Base-by-base conservation (phyloP, 2,329 filamentous ascomycete genomes). In the Aureobasidium sp. region DNA sequence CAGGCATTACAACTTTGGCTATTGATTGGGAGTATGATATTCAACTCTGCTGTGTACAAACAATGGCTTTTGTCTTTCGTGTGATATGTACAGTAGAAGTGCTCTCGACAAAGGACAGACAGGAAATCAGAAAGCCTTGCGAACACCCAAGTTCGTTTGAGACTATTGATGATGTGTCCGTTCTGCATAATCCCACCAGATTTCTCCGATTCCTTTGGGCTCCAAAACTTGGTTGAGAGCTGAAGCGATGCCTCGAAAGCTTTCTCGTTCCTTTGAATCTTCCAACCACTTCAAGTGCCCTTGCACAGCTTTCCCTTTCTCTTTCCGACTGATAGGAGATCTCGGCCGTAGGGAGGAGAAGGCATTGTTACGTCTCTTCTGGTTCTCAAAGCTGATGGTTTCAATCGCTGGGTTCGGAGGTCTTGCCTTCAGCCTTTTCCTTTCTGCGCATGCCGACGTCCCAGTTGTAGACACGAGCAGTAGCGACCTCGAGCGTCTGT, bases 401-500 rank as follows among this genome's bases (percentile, higher is more conserved):
- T 54, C 51, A 54, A 7, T 42, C 49, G 47, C 47, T 50, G 9
- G 47, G 47, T 16, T 53, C 51, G n/a, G 53, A 45, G 11, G 39
- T 36, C 29, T 61, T 61, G 37, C 48, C 48, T 34, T 61, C 59
- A 6, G 25, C 80, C 74, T 91, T 94, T 64, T 96, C 91, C 79
- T 96, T 97, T 68, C 94, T 82, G 77, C 95, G 90, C 79, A 96
- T 90, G 47, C 93, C 90, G 5, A 99, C 91, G 71, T 99, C 94
- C 93, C 94, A 97, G 76, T 99, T 99, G 76, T 99, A 97, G n/a
- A 99, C 92, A 66, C 94, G 83, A 27, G 94, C 94, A 44, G 93
- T 91, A 4, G 94, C 94, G 37, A 99, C 94, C 76, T 99, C 94
- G 80, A 99, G 87, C 0, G 92, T 97, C 90, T 95, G 67, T n/a